Conservation (phyloP, 2,329 filamentous ascomycete genomes). For the Ophiobolus disseminans region DNA sequence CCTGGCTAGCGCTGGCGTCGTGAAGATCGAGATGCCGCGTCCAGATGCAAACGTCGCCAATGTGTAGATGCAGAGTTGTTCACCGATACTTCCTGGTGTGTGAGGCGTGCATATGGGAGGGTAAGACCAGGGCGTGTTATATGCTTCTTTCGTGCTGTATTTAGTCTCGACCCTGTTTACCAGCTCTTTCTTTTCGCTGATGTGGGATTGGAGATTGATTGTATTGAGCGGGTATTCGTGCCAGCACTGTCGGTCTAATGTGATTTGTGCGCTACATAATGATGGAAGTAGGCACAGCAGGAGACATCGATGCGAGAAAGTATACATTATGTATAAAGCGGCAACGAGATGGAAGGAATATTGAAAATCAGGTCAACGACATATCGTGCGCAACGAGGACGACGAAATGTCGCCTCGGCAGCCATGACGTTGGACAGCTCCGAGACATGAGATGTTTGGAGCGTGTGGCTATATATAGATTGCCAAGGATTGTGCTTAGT, state of each 20-base stretch:
- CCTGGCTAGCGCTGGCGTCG: conserved; percentile 35
- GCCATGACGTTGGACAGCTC: conserved; percentile 5
- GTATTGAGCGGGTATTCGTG: conserved; percentile 23
- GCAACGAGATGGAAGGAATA: background rate
- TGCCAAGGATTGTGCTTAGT: conserved; percentile 19
- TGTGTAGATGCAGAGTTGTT: conserved; percentile 43
- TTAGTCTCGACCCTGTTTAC: background rate
- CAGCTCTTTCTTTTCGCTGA: background rate
- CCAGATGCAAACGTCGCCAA: conserved; percentile 31
- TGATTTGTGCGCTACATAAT: background rate
- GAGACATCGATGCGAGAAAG: background rate
- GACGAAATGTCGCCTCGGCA: background rate
- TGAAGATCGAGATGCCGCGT: conserved; percentile 46
- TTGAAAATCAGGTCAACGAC: background rate
- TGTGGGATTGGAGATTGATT: conserved; percentile 8
- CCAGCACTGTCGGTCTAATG: conserved; percentile 35
- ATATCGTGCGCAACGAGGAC: background rate
- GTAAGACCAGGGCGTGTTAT: conserved; percentile 33
- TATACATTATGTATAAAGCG: background rate
- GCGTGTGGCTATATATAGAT: conserved; percentile 14
- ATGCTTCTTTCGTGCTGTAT: background rate
- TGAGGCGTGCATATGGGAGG: conserved; percentile 36
- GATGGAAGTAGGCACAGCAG: no score
- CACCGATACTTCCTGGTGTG: conserved; percentile 24
- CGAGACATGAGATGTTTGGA: conserved; percentile 29